phyloP scores from a whole-genome alignment of 495 filamentous ascomycete species.

The Parathielavia appendiculata region DNA sequence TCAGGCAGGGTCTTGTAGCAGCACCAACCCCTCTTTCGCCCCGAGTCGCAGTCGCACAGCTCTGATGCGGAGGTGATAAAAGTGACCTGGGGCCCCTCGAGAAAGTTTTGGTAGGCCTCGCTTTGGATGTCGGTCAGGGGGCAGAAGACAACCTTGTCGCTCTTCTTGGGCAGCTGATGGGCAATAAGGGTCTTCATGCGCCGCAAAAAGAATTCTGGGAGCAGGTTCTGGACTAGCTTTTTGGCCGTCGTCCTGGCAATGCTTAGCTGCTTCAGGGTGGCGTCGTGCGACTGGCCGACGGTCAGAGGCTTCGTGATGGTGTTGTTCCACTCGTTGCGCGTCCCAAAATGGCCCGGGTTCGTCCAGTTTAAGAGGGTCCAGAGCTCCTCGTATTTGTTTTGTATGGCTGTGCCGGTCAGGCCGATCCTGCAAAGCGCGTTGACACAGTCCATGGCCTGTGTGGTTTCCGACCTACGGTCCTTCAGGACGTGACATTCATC shows the following conservation, averaged over 20 bases:
- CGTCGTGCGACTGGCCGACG: constrained; percentile 83
- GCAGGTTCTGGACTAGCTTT: constrained; percentile 78
- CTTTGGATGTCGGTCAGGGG: constrained; percentile 77
- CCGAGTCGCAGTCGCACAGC: constrained; percentile 63
- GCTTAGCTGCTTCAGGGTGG: constrained; percentile 78
- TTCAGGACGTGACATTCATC: constrained; percentile 96
- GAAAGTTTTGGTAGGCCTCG: constrained; percentile 77
- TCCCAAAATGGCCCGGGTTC: constrained; percentile 82
- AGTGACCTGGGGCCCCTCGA: constrained; percentile 65
- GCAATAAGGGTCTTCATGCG: constrained; percentile 92
- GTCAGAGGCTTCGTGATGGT: constrained; percentile 74
- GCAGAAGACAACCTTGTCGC: constrained; percentile 91
- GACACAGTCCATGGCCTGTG: constrained; percentile 82
- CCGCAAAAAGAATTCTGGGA: constrained; percentile 87
- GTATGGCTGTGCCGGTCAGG: constrained; percentile 91
- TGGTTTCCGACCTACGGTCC: constrained; percentile 68
- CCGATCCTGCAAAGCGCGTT: constrained; percentile 93
- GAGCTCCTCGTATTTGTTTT: constrained; percentile 96
- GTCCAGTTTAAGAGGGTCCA: constrained; percentile 98
- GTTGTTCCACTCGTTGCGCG: constrained; percentile 68
- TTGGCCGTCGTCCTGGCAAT: constrained; percentile 75
- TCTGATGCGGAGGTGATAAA: constrained; percentile 64
- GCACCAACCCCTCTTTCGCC: constrained; percentile 76
- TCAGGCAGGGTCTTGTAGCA: constrained; percentile 57
- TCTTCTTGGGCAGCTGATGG: constrained; percentile 93